Evolutionary conservation across 352 stramenopile genomes (phyloP), one percentile per base, ranked within the genome.

Genomic region (Elongisporangium undulatum): DNA sequence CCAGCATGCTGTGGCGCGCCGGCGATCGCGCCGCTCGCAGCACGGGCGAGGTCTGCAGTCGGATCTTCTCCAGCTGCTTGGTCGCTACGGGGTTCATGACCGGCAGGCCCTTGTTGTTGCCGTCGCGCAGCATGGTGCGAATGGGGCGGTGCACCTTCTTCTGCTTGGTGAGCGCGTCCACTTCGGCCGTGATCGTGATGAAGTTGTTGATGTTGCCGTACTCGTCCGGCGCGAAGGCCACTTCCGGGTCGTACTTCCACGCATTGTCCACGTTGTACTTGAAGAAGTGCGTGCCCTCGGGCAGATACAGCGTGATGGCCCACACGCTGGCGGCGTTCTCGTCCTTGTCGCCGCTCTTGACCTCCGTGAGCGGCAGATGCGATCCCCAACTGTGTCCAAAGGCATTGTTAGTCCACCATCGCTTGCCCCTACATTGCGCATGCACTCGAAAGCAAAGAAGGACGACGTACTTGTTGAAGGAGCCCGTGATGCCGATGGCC

Each of bases 171-270:
- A 61, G 53, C 13, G 61, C 61, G 51, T 79, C 66, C 51, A 72
- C 65, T 0, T 64, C 50, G 0, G 60, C 58, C 9, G 53, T 41
- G 54, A 94, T 79, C 52, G 69, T 85, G 60, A 94, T 87, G 39
- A 94, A 92, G 61, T 94, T 94, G 63, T 94, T 94, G 53, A 94
- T 69, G 61, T 94, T 94, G n/a, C 85, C 85, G 59, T 92, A 94
- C 60, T 87, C 82, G 54, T 94, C 85, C 0, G 79, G 79, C 2
- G 85, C 85, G 62, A 94, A 94, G 2, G 81, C 74, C 29, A 90
- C 80, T 50, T 94, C 85, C 0, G 85, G 83, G 62, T 94, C 82
- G 67, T 94, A 94, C 50, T 92, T 83, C 83, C 85, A 94, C 10
- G 80, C 77, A 19, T 80, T 77, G 59, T 94, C 82, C 39, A 91